A percentile compares a stretch with the other conserved stretches of the same genome.
Conservation (phyloP, 805 yeast species). For the Dipodascus albidus region DNA sequence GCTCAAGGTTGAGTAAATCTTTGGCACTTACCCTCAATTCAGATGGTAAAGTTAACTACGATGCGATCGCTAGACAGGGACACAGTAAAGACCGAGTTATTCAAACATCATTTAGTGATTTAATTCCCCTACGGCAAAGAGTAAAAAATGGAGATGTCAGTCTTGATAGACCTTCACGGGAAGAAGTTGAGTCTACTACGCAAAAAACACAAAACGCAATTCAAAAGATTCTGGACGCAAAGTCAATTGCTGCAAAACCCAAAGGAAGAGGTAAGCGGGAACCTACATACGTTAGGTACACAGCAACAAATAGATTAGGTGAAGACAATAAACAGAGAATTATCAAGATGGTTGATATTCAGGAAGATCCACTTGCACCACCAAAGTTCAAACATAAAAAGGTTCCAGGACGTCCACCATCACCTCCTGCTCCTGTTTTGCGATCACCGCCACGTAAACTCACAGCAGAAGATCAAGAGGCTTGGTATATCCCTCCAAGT, state of each 20-base stretch:
- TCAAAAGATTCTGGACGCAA: conserved; percentile 36
- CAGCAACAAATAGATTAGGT: conserved; percentile 30
- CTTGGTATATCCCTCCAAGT: conserved; percentile 85
- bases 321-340: conserved; percentile 30
- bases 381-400: conserved; percentile 62
- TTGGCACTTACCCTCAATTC: conserved; percentile 20
- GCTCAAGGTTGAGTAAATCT: conserved; percentile 14
- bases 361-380: conserved; percentile 80
- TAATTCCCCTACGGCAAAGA: conserved; percentile 48
- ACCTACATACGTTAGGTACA: conserved; percentile 36
- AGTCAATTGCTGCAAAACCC: conserved; percentile 27
- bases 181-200: conserved; percentile 36
- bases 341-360: conserved; percentile 54
- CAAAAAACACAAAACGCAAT: conserved; percentile 47
- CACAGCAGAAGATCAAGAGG: conserved; percentile 59
- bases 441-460: conserved; percentile 39
- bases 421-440: conserved; percentile 60
- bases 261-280: conserved; percentile 21
- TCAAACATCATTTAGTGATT: conserved; percentile 42
- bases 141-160: conserved; percentile 28
- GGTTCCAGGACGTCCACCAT: conserved; percentile 56
- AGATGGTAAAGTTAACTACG: conserved; percentile 24
- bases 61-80: conserved; percentile 25
- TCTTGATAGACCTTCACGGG: conserved; percentile 36
- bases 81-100: conserved; percentile 21